Base-by-base conservation (phyloP, 1,284 basidiomycete species). In the Takashimella tepidaria region DNA sequence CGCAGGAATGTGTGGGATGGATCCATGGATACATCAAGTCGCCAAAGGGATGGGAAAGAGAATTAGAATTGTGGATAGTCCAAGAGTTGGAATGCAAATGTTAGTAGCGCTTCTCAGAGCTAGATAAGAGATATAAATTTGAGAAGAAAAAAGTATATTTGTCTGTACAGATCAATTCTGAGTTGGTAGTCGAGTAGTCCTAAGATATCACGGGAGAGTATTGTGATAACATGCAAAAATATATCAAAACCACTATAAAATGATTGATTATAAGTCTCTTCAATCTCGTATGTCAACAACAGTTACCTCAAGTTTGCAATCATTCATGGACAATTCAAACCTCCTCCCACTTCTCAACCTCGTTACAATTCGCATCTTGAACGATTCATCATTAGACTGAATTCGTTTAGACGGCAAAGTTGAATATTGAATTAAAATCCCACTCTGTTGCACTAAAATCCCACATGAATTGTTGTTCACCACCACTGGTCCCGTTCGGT, bases 1-100 rank as follows among this genome's bases (percentile, higher is more conserved):
- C 51, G 60, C 56, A 25, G 62, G 60, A 12, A 63, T 62, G 62
- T 55, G 60, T 23, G 62, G 62, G 23, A 64, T 64, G 62, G 58
- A 62, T 3, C 47, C n/a, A 16, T 62, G 60, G 62, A 50, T 64
- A 4, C 21, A 41, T 13, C 49, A 57, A 6, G 57, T 47, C 16
- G 62, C 58, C 13, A 16, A 12, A 19, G 51, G 48, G 19, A 42
- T 49, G 25, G 58, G 56, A 8, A 49, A 24, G 21, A 12, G 37
- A 2, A 56, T 64, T 11, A 31, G 46, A 23, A 50, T 64, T 3
- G 56, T 62, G 3, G 62, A 64, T 47, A 58, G 62, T 19, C 56
- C 60, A 1, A 53, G 49, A 48, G 49, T 44, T 23, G 62, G 62
- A 4, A 44, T 64, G 16, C 45, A 62, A 49, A 54, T 62, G 52